Evolutionary conservation across 495 filamentous ascomycete species (phyloP), one percentile per base, ranked within the genome.

Genomic region (Echria macrotheca): DNA sequence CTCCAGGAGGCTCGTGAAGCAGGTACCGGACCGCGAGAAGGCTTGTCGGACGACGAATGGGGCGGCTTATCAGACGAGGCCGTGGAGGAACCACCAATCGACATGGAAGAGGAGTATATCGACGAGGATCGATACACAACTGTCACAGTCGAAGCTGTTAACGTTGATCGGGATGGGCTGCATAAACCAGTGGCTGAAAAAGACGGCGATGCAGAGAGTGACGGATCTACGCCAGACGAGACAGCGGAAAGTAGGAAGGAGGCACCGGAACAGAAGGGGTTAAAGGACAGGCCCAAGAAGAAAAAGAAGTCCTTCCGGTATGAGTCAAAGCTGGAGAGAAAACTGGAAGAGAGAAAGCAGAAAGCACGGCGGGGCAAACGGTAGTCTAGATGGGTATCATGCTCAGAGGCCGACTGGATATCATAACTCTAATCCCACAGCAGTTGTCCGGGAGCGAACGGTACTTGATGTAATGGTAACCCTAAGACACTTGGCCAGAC

Each of bases 111-210:
- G 45, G 90, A 96, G 67, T 98, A 95, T 68, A 79, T 96, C 50
- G 93, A 98, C 67, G 93, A 97, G 65, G 91, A 96, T 59, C 86
- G 85, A 64, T 94, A 87, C 60, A 95, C 91, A 14, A 94, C 86
- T 3, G 93, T 98, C 23, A 96, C 88, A 0, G 80, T 98, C 0
- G 89, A 96, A 63, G 84, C 85, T n/a, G 89, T 98, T 61, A 85
- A 84, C 57, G 71, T 91, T 6, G 81, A 86, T 2, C 82, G 79
- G 44, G 81, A 87, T 50, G 86, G 84, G 5, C 60, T 91, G 11
- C 65, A 79, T 43, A 77, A 79, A 56, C 66, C 74, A 19, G 68
- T 67, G 3, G 66, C 65, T 24, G 68, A 77, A 9, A 33, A 63
- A 24, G 67, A 71, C 24, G 57, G 50, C 6, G 68, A 64, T 14